A percentile compares a stretch with the other conserved stretches of the same genome.
Conservation (phyloP, 257 asterid genomes). For the Solanum sejunctum region DNA sequence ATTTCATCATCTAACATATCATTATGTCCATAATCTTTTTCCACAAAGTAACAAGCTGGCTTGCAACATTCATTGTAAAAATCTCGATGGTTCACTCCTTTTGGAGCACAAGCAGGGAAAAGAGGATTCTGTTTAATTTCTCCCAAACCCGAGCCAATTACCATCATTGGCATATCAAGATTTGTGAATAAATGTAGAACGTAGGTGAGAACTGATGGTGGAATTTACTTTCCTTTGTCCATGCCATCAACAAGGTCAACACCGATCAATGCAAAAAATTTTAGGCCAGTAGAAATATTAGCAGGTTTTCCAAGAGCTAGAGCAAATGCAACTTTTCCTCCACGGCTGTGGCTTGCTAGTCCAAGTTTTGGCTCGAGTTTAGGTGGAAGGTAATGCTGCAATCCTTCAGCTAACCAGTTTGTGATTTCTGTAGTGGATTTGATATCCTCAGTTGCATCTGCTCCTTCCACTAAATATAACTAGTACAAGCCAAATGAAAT, state of each 20-base stretch:
- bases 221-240: conserved; percentile 60
- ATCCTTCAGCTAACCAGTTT: conserved; percentile 51
- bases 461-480: conserved; percentile 8
- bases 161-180: conserved; percentile 33
- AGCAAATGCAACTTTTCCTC: conserved; percentile 79
- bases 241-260: conserved; percentile 88
- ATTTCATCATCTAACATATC: conserved; percentile 84
- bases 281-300: conserved; percentile 3
- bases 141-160: conserved; percentile 75
- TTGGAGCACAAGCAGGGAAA: conserved; percentile 84
- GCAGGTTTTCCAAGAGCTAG: conserved; percentile 25
- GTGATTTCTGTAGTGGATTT: conserved; percentile 41
- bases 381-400: conserved; percentile 40
- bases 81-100: conserved; percentile 76
- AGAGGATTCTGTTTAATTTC: conserved; percentile 44
- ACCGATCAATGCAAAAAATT: conserved; percentile 71
- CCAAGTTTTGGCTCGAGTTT: conserved; percentile 48
- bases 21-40: conserved; percentile 72
- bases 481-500: background rate
- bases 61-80: conserved; percentile 51
- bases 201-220: conserved; percentile 66
- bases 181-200: conserved; percentile 42
- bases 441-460: conserved; percentile 58
- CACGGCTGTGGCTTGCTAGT: conserved; percentile 79
- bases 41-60: conserved; percentile 58